Evolutionary conservation across 179 eudicot species (phyloP).

Genomic region (Beta lomatogona): DNA sequence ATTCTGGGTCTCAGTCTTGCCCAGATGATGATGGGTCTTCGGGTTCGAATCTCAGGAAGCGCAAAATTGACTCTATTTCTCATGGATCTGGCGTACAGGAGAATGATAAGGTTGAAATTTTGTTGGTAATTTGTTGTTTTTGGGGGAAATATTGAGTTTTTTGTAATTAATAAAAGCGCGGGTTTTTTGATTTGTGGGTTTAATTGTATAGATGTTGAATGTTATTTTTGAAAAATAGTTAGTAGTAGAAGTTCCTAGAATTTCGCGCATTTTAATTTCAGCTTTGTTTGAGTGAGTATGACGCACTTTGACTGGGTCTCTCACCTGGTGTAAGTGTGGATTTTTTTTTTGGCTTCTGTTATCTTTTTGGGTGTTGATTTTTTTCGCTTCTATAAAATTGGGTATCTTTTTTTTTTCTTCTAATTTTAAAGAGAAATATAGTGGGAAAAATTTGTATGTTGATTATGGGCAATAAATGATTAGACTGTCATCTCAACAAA

Average conservation of each 20-base stretch:
- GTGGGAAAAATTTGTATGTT: background rate
- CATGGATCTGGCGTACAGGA: conserved; percentile 38
- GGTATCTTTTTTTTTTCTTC: conserved; percentile 20
- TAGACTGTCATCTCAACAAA: conserved; percentile 40
- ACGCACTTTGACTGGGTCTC: conserved; percentile 44
- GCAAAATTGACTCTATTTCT: conserved; percentile 41
- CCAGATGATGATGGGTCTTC: conserved; percentile 17
- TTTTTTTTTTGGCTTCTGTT: conserved; percentile 9
- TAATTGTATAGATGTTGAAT: background rate
- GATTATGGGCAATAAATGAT: conserved; percentile 31
- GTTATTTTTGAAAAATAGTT: conserved; percentile 26
- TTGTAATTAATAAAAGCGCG: background rate
- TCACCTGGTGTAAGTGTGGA: conserved; percentile 27
- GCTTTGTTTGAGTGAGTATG: conserved; percentile 34
- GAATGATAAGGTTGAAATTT: conserved; percentile 34
- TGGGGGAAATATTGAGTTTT: background rate
- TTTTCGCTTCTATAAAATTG: conserved; percentile 14
- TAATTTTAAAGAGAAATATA: conserved; percentile 8
- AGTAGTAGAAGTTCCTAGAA: conserved; percentile 29
- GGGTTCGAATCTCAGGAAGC: conserved; percentile 30
- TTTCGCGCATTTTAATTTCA: conserved; percentile 42
- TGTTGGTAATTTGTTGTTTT: background rate
- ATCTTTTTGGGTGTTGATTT: conserved; percentile 13
- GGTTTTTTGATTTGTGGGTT: conserved; percentile 18
- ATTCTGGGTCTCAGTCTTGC: conserved; percentile 33